Conservation (phyloP, 1,284 basidiomycete species). For the Naganishia albida region DNA sequence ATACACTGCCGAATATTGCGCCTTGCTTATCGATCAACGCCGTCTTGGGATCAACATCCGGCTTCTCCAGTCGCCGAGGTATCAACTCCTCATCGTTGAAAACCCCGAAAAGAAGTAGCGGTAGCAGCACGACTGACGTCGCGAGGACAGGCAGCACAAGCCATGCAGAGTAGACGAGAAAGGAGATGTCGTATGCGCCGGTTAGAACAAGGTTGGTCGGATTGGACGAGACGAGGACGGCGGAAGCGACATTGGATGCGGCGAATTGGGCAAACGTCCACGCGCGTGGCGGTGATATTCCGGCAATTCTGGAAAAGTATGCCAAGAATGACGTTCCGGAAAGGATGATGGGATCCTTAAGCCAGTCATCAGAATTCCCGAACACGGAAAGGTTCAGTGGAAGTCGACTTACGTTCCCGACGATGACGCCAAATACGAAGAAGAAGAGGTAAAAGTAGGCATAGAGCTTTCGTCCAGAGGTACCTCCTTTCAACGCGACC, state of each 20-base stretch:
- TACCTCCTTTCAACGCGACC: constrained; percentile 75
- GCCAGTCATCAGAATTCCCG: neutral
- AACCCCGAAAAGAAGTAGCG: constrained; percentile 44
- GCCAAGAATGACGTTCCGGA: constrained; percentile 78
- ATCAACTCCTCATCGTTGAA: constrained; percentile 50
- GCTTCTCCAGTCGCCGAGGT: constrained; percentile 54
- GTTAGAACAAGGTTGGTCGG: constrained; percentile 58
- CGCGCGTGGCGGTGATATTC: constrained; percentile 62
- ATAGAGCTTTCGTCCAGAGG: constrained; percentile 70
- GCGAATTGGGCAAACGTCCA: constrained; percentile 72
- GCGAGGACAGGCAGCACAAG: constrained; percentile 52
- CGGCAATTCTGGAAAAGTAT: constrained; percentile 76
- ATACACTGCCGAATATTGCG: constrained; percentile 57
- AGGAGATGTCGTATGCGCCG: constrained; percentile 52
- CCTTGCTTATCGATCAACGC: constrained; percentile 59
- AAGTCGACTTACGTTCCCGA: constrained; percentile 68
- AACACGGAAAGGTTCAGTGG: neutral
- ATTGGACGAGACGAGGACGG: constrained; percentile 56
- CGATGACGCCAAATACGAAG: constrained; percentile 71
- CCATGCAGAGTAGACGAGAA: constrained; percentile 54
- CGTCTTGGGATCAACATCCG: constrained; percentile 56
- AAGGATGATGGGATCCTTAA: constrained; percentile 75
- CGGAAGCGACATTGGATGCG: constrained; percentile 71
- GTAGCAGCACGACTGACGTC: constrained; percentile 48
- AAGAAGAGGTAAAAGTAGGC: constrained; percentile 78